phyloP scores from a whole-genome alignment of 371 early-diverging fungal genomes.

The Cokeromyces recurvatus region DNA sequence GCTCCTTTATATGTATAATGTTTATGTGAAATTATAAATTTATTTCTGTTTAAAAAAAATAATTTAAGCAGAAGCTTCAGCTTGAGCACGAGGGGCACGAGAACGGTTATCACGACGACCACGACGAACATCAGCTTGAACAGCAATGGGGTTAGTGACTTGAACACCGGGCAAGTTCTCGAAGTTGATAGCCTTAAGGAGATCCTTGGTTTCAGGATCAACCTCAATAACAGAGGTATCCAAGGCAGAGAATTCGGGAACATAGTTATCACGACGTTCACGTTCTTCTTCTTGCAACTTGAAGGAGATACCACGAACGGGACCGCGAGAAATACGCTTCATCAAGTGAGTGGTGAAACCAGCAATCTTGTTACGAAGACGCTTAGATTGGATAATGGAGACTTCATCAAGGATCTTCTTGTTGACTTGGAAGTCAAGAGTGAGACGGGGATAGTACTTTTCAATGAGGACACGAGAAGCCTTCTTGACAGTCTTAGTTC shows the following conservation, averaged over 20 bases:
- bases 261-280: slow-evolving; percentile 99
- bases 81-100: slow-evolving; percentile 23
- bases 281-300: slow-evolving; percentile 99
- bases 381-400: slow-evolving; percentile 98
- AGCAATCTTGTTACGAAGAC: slow-evolving; percentile 99
- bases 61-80: slow-evolving; percentile 10
- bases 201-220: slow-evolving; percentile 89
- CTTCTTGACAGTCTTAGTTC: slow-evolving; percentile 99
- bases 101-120: slow-evolving; percentile 29
- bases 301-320: slow-evolving; percentile 99
- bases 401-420: slow-evolving; percentile 98
- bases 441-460: slow-evolving; percentile 99
- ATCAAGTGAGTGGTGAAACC: slow-evolving; percentile 99
- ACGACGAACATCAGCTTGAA: slow-evolving; percentile 27
- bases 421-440: slow-evolving; percentile 99
- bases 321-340: slow-evolving; percentile 99
- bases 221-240: slow-evolving; percentile 92
- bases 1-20: too few species aligned
- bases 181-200: slow-evolving; percentile 94
- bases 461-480: slow-evolving; percentile 99
- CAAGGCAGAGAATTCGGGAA: slow-evolving; percentile 98
- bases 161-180: slow-evolving; percentile 75
- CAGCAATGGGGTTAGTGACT: slow-evolving; percentile 48
- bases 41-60: not conserved
- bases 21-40: too few species aligned